Evolutionary conservation across 768 basidiomycete species (phyloP), one percentile per base, ranked within the genome.

Genomic region (Naematelia aurantialba): DNA sequence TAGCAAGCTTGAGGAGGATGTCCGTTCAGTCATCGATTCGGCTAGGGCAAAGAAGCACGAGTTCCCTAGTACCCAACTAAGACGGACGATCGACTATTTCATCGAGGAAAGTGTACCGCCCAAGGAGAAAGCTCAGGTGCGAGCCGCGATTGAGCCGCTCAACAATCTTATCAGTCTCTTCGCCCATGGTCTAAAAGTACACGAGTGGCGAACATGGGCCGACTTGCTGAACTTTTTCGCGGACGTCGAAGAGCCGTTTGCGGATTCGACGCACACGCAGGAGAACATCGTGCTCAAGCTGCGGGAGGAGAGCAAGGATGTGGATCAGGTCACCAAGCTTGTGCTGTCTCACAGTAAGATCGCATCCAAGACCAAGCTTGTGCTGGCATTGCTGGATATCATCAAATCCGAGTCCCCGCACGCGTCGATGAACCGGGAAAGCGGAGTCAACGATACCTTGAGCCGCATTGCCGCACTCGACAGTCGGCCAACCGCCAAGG

Each of bases 311-410:
- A 78, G 93, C 81, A 94, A 93, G 80, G 90, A 91, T 66, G 84
- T 96, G 34, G 92, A 97, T 77, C 85, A 86, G 58, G 96, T 89
- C 30, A 86, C 88, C 47, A 82, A 82, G 47, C 80, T 93, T 27
- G 91, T 98, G 17, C 83, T 98, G 52, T 94, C 93, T 58, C 96
- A 99, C 78, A 90, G 91, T 81, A 94, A 92, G 79, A 91, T 90
- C 5, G 87, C 89, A 64, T 85, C 87, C 79, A 98, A 98, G 81
- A 85, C 86, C 65, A 91, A 89, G 74, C 82, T 98, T 51, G 83
- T 96, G 45, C 82, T 94, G 49, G 83, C 85, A 17, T 81, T 98
- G 45, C 83, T 98, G 42, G 93, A 98, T 66, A 84, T 93, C 69
- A 84, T 98, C 80, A 96, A 96, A 80, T 81, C 82, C 29, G 85